Evolutionary conservation across 371 early-diverging fungal species (phyloP).

Genomic region (Mortierella sp.): DNA sequence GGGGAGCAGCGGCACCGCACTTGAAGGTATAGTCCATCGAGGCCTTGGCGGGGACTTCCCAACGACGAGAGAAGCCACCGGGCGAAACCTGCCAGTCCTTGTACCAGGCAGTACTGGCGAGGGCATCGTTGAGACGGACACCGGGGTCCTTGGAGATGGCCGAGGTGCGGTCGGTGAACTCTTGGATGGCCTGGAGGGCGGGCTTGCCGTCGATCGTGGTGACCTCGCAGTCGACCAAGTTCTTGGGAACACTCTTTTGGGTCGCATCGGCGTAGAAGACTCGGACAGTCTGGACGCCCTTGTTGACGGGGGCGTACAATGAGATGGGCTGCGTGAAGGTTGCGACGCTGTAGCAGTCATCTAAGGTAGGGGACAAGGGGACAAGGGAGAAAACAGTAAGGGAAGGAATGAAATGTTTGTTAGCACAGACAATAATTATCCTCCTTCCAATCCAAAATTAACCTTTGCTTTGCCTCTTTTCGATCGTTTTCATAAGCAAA

Average conservation of each 20-base stretch:
- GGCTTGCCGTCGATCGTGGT: conserved; percentile 57
- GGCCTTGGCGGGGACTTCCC: conserved; percentile 48
- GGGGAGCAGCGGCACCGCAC: conserved; percentile 22
- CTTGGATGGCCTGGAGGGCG: conserved; percentile 52
- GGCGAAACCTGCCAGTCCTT: conserved; percentile 49
- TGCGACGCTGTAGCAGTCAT: conserved; percentile 40
- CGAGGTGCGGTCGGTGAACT: conserved; percentile 47
- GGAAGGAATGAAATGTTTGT: not conserved
- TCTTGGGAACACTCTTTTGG: conserved; percentile 47
- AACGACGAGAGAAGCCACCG: conserved; percentile 51
- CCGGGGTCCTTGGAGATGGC: conserved; percentile 58
- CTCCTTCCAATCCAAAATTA: not conserved
- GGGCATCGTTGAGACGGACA: conserved; percentile 58
- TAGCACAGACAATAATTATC: not conserved
- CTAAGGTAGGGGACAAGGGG: conserved; percentile 14
- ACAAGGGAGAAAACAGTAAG: not conserved
- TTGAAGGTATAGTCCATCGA: conserved; percentile 50
- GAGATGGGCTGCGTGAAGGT: conserved; percentile 52
- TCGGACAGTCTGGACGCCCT: conserved; percentile 43
- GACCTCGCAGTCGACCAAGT: conserved; percentile 42
- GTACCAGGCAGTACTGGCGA: conserved; percentile 57
- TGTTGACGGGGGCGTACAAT: conserved; percentile 50
- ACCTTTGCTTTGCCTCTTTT: conserved; percentile 12
- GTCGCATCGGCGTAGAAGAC: conserved; percentile 51
- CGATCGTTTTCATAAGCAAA: not conserved